A percentile compares a stretch with the other conserved stretches of the same genome.
Conservation (phyloP, 2,329 filamentous ascomycete species). For the Leptographium procerum region DNA sequence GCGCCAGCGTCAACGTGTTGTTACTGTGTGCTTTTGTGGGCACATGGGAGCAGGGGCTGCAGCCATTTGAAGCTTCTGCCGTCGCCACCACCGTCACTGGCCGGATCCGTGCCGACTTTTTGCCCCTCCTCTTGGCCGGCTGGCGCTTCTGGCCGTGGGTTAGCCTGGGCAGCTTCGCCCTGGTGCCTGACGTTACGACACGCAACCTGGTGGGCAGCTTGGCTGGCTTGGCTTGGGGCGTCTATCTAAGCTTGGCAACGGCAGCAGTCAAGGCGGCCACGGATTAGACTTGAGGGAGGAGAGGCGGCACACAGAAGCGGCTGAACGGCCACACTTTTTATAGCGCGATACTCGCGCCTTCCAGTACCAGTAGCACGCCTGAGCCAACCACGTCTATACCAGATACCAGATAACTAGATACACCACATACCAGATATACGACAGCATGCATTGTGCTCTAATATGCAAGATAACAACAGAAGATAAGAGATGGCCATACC, state of each 20-base stretch:
- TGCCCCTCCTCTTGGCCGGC: conserved; percentile 54
- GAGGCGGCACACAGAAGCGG: no score
- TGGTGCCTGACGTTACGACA: conserved; percentile 52
- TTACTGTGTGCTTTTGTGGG: conserved; percentile 48
- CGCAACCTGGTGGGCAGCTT: conserved; percentile 55
- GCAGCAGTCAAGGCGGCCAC: background rate
- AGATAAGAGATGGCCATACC: background rate
- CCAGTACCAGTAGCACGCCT: background rate
- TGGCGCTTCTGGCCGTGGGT: conserved; percentile 61
- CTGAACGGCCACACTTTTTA: background rate
- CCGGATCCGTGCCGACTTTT: conserved; percentile 44
- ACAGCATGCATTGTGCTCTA: background rate
- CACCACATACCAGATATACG: background rate
- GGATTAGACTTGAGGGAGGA: no score
- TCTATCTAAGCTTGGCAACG: conserved; percentile 52
- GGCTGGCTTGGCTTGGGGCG: conserved; percentile 58
- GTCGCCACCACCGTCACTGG: conserved; percentile 14
- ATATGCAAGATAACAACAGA: background rate
- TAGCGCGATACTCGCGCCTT: background rate
- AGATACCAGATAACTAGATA: no score
- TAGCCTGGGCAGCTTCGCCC: conserved; percentile 54
- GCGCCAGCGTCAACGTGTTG: conserved; percentile 53
- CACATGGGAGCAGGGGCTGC: conserved; percentile 16
- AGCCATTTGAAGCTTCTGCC: background rate
- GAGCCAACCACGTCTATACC: background rate